These are phyloP conservation scores for Eutrema japonicum DNA, from an alignment of 345 rosid genomes.

Conservation along the genomic window DNA sequence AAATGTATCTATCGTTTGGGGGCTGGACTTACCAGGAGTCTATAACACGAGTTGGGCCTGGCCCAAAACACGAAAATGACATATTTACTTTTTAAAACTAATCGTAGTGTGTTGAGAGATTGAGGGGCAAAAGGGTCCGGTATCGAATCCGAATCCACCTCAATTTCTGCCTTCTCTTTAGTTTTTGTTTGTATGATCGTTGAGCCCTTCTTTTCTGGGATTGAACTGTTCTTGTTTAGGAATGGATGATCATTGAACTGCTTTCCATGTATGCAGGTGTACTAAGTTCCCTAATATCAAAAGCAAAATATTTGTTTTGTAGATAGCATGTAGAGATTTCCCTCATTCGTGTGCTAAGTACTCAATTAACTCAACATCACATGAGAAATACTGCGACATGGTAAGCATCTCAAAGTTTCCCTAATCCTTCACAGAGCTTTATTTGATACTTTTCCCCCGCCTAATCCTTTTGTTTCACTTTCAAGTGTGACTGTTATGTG, in stretches of 20 bases:
- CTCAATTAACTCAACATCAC: slow-evolving; percentile 62
- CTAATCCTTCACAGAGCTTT: not conserved
- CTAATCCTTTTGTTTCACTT: not conserved
- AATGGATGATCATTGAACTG: not conserved
- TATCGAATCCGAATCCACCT: slow-evolving; percentile 18
- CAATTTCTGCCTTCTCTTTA: not conserved
- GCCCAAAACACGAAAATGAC: not conserved
- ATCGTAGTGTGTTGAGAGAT: not conserved
- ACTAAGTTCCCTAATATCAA: slow-evolving; percentile 12
- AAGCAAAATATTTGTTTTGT: slow-evolving; percentile 32
- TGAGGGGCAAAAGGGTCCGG: slow-evolving; percentile 44
- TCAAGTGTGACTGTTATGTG: slow-evolving; percentile 89
- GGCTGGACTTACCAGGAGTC: not conserved
- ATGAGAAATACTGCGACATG: slow-evolving; percentile 63
- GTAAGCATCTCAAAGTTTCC: slow-evolving; percentile 43
- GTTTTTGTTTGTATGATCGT: not conserved
- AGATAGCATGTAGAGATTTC: slow-evolving; percentile 93
- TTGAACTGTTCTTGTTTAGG: not conserved
- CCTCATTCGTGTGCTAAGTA: slow-evolving; percentile 80
- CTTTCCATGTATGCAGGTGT: slow-evolving; percentile 20
- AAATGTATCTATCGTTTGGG: not conserved
- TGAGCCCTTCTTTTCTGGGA: too few relatives aligned
- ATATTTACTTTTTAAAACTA: not conserved
- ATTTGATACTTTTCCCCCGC: not conserved
- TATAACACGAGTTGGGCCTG: not conserved